Conservation (phyloP, 116 monocot species). For the Dioscorea cayenensis region DNA sequence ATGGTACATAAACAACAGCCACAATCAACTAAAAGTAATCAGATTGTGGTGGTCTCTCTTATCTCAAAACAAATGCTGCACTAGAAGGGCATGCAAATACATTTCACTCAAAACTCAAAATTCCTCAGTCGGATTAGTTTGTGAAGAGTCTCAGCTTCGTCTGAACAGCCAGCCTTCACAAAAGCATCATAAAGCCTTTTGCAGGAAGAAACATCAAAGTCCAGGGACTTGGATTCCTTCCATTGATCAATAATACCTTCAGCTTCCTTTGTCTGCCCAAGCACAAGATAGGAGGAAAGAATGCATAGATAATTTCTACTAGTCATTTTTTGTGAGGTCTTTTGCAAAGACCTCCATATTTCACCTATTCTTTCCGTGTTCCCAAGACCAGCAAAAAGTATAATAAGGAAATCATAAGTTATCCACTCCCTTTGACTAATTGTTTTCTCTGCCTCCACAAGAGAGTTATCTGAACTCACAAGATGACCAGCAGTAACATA, state of each 20-base stretch:
- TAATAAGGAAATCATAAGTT: conserved; percentile 87
- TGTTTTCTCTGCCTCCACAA: conserved; percentile 41
- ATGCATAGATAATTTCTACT: conserved; percentile 66
- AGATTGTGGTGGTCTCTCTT: not conserved
- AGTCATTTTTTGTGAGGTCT: conserved; percentile 61
- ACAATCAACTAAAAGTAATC: not conserved
- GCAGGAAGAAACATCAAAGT: conserved; percentile 50
- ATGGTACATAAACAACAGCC: not conserved
- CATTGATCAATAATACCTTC: conserved; percentile 72
- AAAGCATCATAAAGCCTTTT: conserved; percentile 51
- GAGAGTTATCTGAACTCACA: conserved; percentile 29
- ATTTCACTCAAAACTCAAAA: conserved; percentile 14
- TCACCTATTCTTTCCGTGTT: conserved; percentile 58
- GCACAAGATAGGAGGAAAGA: conserved; percentile 59
- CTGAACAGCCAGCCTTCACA: conserved; percentile 30
- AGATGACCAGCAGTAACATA: conserved; percentile 50
- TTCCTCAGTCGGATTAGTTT: conserved; percentile 47
- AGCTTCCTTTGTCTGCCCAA: conserved; percentile 64
- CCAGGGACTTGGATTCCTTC: conserved; percentile 44
- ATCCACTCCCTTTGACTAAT: conserved; percentile 65
- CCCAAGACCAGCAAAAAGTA: conserved; percentile 62
- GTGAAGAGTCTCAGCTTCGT: conserved; percentile 39
- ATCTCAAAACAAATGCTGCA: not conserved
- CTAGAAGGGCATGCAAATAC: not conserved
- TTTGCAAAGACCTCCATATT: conserved; percentile 79